Evolutionary conservation across 2,329 filamentous ascomycete genomes (phyloP).

Genomic region (Arthroderma sp.): DNA sequence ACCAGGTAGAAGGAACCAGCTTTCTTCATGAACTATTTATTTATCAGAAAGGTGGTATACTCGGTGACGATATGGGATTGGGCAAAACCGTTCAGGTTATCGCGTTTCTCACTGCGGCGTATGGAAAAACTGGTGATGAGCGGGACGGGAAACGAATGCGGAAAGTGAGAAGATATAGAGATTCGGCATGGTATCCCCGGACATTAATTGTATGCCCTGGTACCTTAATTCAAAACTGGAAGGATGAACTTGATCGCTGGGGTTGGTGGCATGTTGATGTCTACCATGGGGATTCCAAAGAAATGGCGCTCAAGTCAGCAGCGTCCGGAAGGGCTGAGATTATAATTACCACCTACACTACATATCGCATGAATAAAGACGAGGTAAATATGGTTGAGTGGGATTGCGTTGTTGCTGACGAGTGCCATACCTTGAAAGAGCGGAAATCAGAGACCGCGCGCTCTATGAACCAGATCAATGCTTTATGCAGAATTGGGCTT

Average conservation of each 20-base stretch:
- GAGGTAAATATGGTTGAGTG: constrained; percentile 74
- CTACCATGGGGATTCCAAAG: constrained; percentile 63
- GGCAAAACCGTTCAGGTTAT: constrained; percentile 96
- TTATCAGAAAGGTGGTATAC: constrained; percentile 76
- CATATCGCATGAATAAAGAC: constrained; percentile 64
- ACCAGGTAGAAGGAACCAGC: constrained; percentile 71
- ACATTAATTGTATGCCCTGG: constrained; percentile 81
- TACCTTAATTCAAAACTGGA: constrained; percentile 82
- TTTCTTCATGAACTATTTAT: constrained; percentile 86
- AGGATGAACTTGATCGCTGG: constrained; percentile 72
- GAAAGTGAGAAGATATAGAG: constrained; percentile 54
- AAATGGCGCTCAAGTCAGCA: constrained; percentile 58
- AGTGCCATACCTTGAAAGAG: constrained; percentile 85
- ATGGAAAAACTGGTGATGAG: constrained; percentile 86
- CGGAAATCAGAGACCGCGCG: constrained; percentile 61
- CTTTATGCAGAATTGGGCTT: constrained; percentile 80
- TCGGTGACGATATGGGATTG: constrained; percentile 95
- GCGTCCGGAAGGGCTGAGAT: constrained; percentile 68
- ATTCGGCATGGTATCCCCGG: constrained; percentile 62
- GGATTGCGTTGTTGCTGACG: constrained; percentile 90
- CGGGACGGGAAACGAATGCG: constrained; percentile 77
- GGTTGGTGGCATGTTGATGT: constrained; percentile 87
- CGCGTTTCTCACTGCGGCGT: constrained; percentile 78
- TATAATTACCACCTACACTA: constrained; percentile 87
- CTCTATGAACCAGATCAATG: constrained; percentile 81